A percentile compares a stretch with the other conserved stretches of the same genome.
phyloP scores from a whole-genome alignment of 345 rosid species.

The Pistacia integerrima region DNA sequence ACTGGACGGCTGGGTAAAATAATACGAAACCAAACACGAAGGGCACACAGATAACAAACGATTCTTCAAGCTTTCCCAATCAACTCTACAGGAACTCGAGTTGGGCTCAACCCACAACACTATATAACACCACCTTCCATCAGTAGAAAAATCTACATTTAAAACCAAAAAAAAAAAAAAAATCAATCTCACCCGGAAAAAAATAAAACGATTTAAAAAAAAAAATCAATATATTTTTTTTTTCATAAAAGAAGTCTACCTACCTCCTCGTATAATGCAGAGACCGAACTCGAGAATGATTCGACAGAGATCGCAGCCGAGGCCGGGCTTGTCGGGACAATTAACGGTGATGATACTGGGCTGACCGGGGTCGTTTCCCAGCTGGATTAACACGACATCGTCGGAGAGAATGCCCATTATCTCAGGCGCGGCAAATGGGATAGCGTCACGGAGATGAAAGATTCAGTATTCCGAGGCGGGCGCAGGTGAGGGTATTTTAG shows the following conservation, averaged over 20 bases:
- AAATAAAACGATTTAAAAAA: no score
- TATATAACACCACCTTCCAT: conserved; percentile 80
- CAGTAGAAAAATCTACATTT: conserved; percentile 71
- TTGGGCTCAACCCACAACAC: conserved; percentile 66
- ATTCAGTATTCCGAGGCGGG: neutral
- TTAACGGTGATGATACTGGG: conserved; percentile 65
- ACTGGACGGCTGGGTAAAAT: conserved; percentile 36
- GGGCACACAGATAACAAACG: conserved; percentile 64
- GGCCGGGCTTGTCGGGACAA: conserved; percentile 82
- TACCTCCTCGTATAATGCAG: conserved; percentile 62
- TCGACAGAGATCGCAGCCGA: conserved; percentile 75
- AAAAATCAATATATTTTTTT: no score
- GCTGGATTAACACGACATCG: conserved; percentile 63
- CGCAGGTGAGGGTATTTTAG: neutral
- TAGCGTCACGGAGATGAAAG: neutral
- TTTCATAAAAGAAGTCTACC: no score
- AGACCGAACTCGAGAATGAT: conserved; percentile 77
- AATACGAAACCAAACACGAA: conserved; percentile 42
- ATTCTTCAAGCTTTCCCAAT: conserved; percentile 67
- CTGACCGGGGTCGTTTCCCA: conserved; percentile 35
- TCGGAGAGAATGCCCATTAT: conserved; percentile 59
- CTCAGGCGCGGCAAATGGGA: neutral
- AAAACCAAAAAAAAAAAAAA: neutral
- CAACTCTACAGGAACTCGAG: conserved; percentile 30
- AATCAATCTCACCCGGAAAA: neutral